Conservation (phyloP, 2,329 filamentous ascomycete genomes). For the Alternaria tenuissima region DNA sequence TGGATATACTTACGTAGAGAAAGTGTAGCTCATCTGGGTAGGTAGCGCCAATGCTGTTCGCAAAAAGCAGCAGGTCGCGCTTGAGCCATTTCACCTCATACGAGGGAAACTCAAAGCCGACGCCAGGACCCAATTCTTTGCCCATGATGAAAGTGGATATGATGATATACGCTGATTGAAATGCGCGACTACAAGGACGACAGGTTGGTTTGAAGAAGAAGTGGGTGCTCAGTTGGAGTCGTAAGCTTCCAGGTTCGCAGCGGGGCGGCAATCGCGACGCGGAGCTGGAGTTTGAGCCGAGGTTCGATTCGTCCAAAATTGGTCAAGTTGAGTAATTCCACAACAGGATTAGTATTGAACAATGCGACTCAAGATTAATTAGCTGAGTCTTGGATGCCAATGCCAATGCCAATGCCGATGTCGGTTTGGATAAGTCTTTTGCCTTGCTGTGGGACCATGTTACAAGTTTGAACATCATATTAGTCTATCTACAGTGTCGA, state of each 20-base stretch:
- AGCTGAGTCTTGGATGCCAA: neutral
- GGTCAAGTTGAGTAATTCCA: slow-evolving; percentile 18
- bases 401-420: slow-evolving; percentile 5
- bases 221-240: slow-evolving; percentile 7
- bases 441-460: neutral
- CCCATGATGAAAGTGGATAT: slow-evolving; percentile 34
- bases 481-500: slow-evolving; percentile 26
- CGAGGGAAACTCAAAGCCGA: slow-evolving; percentile 80
- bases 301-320: slow-evolving; percentile 38
- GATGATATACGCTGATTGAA: neutral
- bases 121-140: slow-evolving; percentile 57
- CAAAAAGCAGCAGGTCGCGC: slow-evolving; percentile 88
- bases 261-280: slow-evolving; percentile 39
- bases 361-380: neutral
- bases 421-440: neutral
- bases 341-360: slow-evolving; percentile 7
- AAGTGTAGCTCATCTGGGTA: slow-evolving; percentile 86
- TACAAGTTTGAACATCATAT: slow-evolving; percentile 12
- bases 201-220: neutral
- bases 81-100: slow-evolving; percentile 84
- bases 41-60: slow-evolving; percentile 84
- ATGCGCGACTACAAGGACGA: neutral
- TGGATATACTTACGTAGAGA: slow-evolving; percentile 73
- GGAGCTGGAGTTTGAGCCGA: slow-evolving; percentile 42
- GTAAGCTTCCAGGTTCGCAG: slow-evolving; percentile 26